Conservation (phyloP, 169 alveolate genomes). For the Theileria luwenshuni region DNA sequence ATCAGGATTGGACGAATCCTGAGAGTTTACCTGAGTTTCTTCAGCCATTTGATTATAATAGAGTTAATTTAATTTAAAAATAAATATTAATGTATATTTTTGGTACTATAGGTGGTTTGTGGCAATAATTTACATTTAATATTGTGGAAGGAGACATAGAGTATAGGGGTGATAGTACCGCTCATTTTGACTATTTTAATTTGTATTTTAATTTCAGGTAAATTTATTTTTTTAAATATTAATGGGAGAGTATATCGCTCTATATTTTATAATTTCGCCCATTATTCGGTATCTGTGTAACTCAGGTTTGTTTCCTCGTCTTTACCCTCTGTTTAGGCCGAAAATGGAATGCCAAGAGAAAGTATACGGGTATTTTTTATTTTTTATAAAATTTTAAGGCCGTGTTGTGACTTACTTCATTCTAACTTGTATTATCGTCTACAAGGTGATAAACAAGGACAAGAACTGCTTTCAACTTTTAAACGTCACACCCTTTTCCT, state of each 20-base stretch:
- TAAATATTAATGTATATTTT: neutral
- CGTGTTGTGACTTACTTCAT: conserved; percentile 32
- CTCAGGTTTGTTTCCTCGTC: conserved; percentile 32
- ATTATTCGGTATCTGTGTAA: conserved; percentile 26
- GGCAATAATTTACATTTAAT: too few relatives aligned
- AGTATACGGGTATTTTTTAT: neutral
- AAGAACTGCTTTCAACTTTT: conserved; percentile 87
- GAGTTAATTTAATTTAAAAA: neutral
- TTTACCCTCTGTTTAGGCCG: conserved; percentile 10
- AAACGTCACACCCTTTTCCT: conserved; percentile 87
- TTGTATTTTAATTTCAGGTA: conserved; percentile 1
- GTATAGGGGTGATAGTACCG: neutral
- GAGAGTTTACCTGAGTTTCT: neutral
- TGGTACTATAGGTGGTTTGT: too few relatives aligned
- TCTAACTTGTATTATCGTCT: conserved; percentile 11
- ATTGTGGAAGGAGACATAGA: neutral
- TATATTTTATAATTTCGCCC: conserved; percentile 35
- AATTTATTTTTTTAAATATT: neutral
- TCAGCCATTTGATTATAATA: neutral
- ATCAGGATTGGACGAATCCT: neutral
- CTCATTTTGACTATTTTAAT: neutral
- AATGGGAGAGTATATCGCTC: conserved; percentile 21
- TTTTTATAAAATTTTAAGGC: conserved; percentile 9
- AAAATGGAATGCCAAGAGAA: conserved; percentile 34
- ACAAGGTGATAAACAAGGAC: conserved; percentile 20